phyloP scores from a whole-genome alignment of 2,329 filamentous ascomycete genomes.

The Aspergillus neoniger region DNA sequence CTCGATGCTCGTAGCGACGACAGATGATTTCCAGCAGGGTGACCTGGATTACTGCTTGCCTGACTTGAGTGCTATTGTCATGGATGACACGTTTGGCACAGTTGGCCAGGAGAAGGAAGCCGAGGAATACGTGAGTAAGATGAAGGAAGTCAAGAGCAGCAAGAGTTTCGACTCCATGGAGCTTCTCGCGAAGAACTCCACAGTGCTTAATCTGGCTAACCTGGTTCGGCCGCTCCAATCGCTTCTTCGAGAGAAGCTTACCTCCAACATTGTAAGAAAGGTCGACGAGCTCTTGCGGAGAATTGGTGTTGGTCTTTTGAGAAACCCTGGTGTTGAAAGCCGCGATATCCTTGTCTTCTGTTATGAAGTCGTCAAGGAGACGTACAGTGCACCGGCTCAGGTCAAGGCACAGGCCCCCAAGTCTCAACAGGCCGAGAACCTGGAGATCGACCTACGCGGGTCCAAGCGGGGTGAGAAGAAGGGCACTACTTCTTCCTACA shows the following conservation, averaged over 20 bases:
- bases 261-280: conserved; percentile 79
- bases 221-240: conserved; percentile 77
- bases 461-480: conserved; percentile 73
- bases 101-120: conserved; percentile 96
- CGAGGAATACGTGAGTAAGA: conserved; percentile 89
- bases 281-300: conserved; percentile 85
- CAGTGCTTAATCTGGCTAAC: conserved; percentile 70
- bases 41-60: conserved; percentile 86
- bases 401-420: conserved; percentile 28
- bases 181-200: conserved; percentile 79
- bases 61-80: conserved; percentile 77
- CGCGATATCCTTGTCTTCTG: conserved; percentile 89
- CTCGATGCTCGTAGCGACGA: conserved; percentile 76
- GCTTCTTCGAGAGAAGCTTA: conserved; percentile 80
- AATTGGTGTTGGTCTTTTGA: conserved; percentile 77
- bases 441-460: conserved; percentile 74
- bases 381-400: conserved; percentile 66
- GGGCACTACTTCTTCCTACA: conserved; percentile 73
- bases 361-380: conserved; percentile 88
- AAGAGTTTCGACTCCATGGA: conserved; percentile 99
- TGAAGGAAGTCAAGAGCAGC: conserved; percentile 97
- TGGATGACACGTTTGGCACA: conserved; percentile 96
- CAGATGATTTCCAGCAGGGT: conserved; percentile 73
- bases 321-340: conserved; percentile 76
- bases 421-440: conserved; percentile 52